These are phyloP conservation scores for Tulasnella sp. DNA, from an alignment of 768 basidiomycete genomes.

Conservation along the genomic window DNA sequence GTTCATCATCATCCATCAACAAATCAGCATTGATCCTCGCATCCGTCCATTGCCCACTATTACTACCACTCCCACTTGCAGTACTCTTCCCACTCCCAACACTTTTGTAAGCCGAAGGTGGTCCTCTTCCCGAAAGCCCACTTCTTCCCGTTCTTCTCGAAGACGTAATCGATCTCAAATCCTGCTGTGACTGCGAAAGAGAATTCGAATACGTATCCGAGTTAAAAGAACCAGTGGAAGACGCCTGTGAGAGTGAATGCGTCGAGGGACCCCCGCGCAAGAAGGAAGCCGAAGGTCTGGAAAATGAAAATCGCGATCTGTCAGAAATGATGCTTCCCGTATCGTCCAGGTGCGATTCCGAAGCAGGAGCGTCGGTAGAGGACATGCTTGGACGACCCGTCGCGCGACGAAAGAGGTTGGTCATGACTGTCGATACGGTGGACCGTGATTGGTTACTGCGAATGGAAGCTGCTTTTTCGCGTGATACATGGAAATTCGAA, in stretches of 20 bases:
- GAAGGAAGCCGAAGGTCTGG: too few species aligned
- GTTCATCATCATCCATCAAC: conserved; percentile 13
- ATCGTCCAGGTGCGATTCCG: conserved; percentile 7
- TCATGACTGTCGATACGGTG: conserved; percentile 15
- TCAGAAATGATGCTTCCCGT: conserved; percentile 4
- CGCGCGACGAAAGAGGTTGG: not conserved
- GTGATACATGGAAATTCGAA: conserved; percentile 17
- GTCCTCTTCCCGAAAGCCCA: conserved; percentile 9
- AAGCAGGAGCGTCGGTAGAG: not conserved
- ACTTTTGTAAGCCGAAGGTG: conserved; percentile 12
- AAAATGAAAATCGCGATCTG: too few species aligned
- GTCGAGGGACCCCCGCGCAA: conserved; percentile 4
- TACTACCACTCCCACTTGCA: too few species aligned
- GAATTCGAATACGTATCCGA: conserved; percentile 1
- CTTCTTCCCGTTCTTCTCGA: conserved; percentile 16
- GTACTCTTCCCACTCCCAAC: conserved; percentile 6
- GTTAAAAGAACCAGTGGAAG: conserved; percentile 15
- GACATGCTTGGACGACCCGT: conserved; percentile 11
- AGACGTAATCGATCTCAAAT: conserved; percentile 17
- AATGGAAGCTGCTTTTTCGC: conserved; percentile 13
- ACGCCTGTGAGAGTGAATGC: conserved; percentile 10
- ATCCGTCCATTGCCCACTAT: conserved; percentile 5
- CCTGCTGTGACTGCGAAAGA: conserved; percentile 12
- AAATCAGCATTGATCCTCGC: too few species aligned
- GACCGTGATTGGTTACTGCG: conserved; percentile 15